Percentiles rank a stretch among this genome's conserved stretches.
Conservation (phyloP, 2,329 filamentous ascomycete species). For the Pseudogymnoascus sp. region DNA sequence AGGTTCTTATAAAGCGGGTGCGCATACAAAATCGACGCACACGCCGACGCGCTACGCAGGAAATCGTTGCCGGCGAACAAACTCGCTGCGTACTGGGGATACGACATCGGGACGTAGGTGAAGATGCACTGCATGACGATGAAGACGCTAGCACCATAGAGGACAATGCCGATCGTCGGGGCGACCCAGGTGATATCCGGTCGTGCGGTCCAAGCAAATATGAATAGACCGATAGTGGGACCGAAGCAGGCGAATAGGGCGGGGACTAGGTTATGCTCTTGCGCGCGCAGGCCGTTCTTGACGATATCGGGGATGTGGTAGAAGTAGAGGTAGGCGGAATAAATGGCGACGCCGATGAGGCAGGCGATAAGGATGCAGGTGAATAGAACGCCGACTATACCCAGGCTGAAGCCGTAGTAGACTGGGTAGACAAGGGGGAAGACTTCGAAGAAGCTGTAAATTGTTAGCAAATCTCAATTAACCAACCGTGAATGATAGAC, state of each 20-base stretch:
- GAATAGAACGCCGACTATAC: constrained; percentile 54
- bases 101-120: constrained; percentile 50
- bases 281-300: constrained; percentile 41
- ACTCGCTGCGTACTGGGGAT: constrained; percentile 50
- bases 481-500: no score
- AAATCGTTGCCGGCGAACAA: constrained; percentile 57
- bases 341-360: constrained; percentile 43
- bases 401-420: constrained; percentile 52
- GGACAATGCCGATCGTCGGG: constrained; percentile 48
- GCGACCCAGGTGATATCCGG: constrained; percentile 46
- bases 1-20: constrained; percentile 53
- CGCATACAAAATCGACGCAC: constrained; percentile 52
- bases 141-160: constrained; percentile 47
- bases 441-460: constrained; percentile 64
- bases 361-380: constrained; percentile 52
- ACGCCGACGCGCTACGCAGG: constrained; percentile 50
- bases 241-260: constrained; percentile 47
- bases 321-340: constrained; percentile 45
- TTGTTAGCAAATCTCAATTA: no score
- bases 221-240: constrained; percentile 52
- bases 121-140: constrained; percentile 54
- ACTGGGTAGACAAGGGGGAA: constrained; percentile 57
- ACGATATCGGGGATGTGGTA: constrained; percentile 45
- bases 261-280: constrained; percentile 49
- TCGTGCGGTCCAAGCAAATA: constrained; percentile 50